Base-by-base conservation (phyloP, 2,329 filamentous ascomycete genomes). In the Teratosphaeria zuluensis region DNA sequence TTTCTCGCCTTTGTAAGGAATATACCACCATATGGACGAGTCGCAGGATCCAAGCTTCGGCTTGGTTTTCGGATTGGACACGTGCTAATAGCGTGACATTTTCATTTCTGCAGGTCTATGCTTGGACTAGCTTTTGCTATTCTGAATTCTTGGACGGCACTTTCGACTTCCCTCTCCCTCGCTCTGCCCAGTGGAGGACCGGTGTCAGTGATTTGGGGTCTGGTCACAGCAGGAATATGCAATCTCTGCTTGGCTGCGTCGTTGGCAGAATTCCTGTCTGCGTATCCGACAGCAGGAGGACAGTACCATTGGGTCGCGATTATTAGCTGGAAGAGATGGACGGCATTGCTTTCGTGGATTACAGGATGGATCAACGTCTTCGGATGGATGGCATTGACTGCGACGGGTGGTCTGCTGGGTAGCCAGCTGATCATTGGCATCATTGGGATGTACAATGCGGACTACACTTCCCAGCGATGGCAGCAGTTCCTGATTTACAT, bases 401-500 rank as follows among this genome's bases (percentile, higher is more conserved):
- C 87, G 7, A 87, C 85, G 0, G 86, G 83, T 16, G 85, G 85
- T 1, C 76, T 89, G 24, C 77, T 90, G 4, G 85, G 84, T 12
- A 86, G 83, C 64, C 81, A 85, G 62, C 80, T 90, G 62, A 80
- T 90, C 55, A 69, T 87, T 30, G 84, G 85, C 58, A 79, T 87
- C 51, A 84, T 89, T 56, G 77, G 80, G 1, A 74, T 90, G 38
- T 80, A 84, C 70, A 74, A 85, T 63, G 76, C 81, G 0, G 74
- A 75, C 55, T 89, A 85, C 67, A 74, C 77, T 24, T 60, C 81
- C 1, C 72, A 86, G 66, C 67, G 81, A 3, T 90, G 86, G 84
- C 86, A 90, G 65, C 84, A 88, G 63, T 90, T 90, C 70, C 75
- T 89, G 31, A 85, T 90, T 54, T 90, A 89, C 70, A 78, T 87